Percentiles rank a stretch among this genome's conserved stretches.
These are phyloP conservation scores for Castanopsis chinensis DNA, from an alignment of 306 rosid genomes.

Conservation along the genomic window DNA sequence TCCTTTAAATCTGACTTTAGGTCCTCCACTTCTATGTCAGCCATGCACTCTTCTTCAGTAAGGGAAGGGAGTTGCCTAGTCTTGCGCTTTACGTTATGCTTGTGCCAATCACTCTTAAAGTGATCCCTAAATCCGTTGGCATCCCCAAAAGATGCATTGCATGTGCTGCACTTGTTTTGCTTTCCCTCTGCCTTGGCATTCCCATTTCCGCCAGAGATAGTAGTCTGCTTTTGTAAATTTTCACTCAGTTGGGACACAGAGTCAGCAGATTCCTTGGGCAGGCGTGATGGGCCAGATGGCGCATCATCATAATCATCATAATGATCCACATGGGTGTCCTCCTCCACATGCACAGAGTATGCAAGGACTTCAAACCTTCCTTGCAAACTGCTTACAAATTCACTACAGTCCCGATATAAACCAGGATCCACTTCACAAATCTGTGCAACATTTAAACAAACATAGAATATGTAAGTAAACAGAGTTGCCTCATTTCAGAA, in stretches of 20 bases:
- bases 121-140: constrained; percentile 75
- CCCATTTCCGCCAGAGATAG: constrained; percentile 39
- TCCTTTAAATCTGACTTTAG: constrained; percentile 77
- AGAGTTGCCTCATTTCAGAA: constrained; percentile 41
- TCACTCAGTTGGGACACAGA: constrained; percentile 50
- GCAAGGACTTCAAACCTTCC: constrained; percentile 92
- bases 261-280: constrained; percentile 41
- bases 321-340: constrained; percentile 65
- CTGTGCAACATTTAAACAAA: constrained; percentile 23
- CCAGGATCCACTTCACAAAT: constrained; percentile 87
- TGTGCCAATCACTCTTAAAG: constrained; percentile 94
- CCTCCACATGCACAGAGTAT: constrained; percentile 69
- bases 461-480: not conserved
- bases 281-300: constrained; percentile 24
- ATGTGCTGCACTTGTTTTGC: constrained; percentile 73
- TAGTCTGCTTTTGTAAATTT: constrained; percentile 59
- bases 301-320: constrained; percentile 61
- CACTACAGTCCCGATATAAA: constrained; percentile 75
- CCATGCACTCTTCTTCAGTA: constrained; percentile 69
- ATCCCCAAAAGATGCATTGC: constrained; percentile 56
- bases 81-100: constrained; percentile 80
- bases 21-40: constrained; percentile 61
- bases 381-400: constrained; percentile 54
- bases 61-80: constrained; percentile 79
- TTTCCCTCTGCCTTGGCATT: constrained; percentile 48